Conservation (phyloP, 768 basidiomycete species). For the Leccinum ochraceum region DNA sequence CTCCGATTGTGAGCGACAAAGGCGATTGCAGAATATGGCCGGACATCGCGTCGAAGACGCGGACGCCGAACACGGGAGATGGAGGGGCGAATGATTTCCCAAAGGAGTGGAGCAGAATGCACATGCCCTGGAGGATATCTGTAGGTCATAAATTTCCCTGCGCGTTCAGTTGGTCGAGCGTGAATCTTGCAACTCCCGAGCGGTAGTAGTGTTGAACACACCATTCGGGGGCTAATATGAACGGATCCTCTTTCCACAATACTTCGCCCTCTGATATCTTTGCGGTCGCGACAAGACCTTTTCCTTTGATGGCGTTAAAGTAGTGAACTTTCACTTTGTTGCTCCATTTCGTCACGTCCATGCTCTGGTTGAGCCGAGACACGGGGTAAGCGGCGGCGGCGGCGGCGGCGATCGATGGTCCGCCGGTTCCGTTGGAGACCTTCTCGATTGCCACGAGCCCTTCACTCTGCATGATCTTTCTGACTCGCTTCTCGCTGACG, state of each 20-base stretch:
- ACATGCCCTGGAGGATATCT: slow-evolving; percentile 61
- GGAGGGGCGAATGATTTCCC: slow-evolving; percentile 41
- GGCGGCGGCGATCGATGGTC: slow-evolving; percentile 3
- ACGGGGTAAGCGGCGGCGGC: slow-evolving; percentile 47
- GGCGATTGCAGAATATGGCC: slow-evolving; percentile 76
- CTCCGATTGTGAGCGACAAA: slow-evolving; percentile 68
- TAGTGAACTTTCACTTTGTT: slow-evolving; percentile 63
- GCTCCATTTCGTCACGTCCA: slow-evolving; percentile 66
- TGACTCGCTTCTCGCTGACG: slow-evolving; percentile 81
- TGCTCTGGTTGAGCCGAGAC: slow-evolving; percentile 61
- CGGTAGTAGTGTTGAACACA: slow-evolving; percentile 31
- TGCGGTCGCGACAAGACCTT: slow-evolving; percentile 75
- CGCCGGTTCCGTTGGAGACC: not conserved
- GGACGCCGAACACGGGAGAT: slow-evolving; percentile 54
- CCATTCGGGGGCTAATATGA: slow-evolving; percentile 81
- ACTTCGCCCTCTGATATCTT: slow-evolving; percentile 69
- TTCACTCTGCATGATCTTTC: slow-evolving; percentile 66
- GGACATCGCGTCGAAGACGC: slow-evolving; percentile 48
- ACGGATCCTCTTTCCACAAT: slow-evolving; percentile 87
- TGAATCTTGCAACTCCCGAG: not conserved
- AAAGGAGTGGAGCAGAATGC: slow-evolving; percentile 73
- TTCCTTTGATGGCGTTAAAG: slow-evolving; percentile 74
- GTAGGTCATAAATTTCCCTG: slow-evolving; percentile 80
- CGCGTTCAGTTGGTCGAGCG: slow-evolving; percentile 3
- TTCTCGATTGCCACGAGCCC: slow-evolving; percentile 43